Conservation (phyloP, 768 basidiomycete genomes). For the Lentinula raphanica region DNA sequence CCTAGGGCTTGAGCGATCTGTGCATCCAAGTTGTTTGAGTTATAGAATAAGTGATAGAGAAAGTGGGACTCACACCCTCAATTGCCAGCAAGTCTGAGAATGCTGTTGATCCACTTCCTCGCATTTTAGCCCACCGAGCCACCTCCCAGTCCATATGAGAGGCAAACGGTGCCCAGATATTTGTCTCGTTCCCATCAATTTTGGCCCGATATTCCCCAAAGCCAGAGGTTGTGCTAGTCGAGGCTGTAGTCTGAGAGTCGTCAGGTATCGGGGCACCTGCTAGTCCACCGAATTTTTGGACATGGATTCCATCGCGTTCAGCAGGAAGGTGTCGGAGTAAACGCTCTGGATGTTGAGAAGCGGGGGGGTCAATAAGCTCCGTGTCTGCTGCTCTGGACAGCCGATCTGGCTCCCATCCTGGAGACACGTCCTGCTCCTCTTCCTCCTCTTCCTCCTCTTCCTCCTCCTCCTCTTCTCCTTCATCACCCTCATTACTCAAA, state of each 20-base stretch:
- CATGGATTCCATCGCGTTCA: not conserved
- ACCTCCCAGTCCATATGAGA: constrained; percentile 12
- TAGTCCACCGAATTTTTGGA: not conserved
- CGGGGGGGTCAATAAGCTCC: not conserved
- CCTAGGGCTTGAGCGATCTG: constrained; percentile 22
- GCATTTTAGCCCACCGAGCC: constrained; percentile 24
- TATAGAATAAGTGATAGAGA: not conserved
- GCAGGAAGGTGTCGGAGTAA: not conserved
- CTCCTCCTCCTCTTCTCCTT: not conserved
- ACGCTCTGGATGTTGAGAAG: not conserved
- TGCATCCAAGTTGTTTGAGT: too few relatives aligned
- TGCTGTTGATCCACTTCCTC: constrained; percentile 13
- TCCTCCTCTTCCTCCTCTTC: too few relatives aligned
- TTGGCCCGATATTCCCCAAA: not conserved
- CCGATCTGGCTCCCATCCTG: too few relatives aligned
- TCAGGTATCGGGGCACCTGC: not conserved
- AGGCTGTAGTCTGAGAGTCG: not conserved
- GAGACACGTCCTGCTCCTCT: too few relatives aligned
- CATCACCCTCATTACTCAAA: not conserved
- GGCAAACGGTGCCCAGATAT: constrained; percentile 17
- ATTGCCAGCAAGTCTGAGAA: constrained; percentile 22
- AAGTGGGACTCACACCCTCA: constrained; percentile 15
- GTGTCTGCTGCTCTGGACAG: too few relatives aligned
- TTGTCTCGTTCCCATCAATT: not conserved
- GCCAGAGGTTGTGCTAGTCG: not conserved